Percentiles rank a stretch among this genome's conserved stretches.
Conservation (phyloP, 805 yeast genomes). For the Lachancea cidri region DNA sequence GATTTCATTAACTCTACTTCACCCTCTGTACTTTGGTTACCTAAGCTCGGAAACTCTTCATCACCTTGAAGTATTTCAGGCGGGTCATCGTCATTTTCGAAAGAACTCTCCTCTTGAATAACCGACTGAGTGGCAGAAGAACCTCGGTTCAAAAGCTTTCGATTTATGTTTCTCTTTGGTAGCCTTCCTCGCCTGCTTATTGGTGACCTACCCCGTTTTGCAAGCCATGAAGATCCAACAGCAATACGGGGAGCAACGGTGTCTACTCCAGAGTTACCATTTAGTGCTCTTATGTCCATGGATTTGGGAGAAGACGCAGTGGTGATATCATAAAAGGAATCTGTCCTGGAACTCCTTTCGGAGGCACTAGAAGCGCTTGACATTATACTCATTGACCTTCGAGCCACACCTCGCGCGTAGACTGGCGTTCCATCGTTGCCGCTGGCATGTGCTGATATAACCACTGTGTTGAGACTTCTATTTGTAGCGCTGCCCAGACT, state of each 20-base stretch:
- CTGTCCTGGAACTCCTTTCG: slow-evolving; percentile 37
- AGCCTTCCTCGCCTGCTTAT: slow-evolving; percentile 15
- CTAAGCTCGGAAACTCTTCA: neutral
- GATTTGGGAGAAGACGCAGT: slow-evolving; percentile 27
- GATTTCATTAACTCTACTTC: slow-evolving; percentile 1
- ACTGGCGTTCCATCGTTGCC: slow-evolving; percentile 2
- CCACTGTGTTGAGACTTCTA: slow-evolving; percentile 1
- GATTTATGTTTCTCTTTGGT: slow-evolving; percentile 17
- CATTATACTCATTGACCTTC: slow-evolving; percentile 34
- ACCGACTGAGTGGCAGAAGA: slow-evolving; percentile 23
- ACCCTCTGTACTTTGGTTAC: neutral
- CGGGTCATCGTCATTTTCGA: slow-evolving; percentile 19
- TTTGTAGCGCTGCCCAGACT: slow-evolving; percentile 21
- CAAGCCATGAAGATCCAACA: slow-evolving; percentile 10
- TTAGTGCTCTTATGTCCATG: slow-evolving; percentile 17
- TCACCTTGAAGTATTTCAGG: slow-evolving; percentile 1
- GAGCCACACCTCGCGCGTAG: slow-evolving; percentile 10
- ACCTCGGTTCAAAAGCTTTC: slow-evolving; percentile 17
- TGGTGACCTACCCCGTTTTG: slow-evolving; percentile 26
- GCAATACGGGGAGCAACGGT: slow-evolving; percentile 9
- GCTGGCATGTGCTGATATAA: slow-evolving; percentile 3
- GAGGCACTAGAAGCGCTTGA: slow-evolving; percentile 37
- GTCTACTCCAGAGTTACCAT: slow-evolving; percentile 6
- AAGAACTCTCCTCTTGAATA: slow-evolving; percentile 30
- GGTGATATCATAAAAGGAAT: slow-evolving; percentile 38